Evolutionary conservation across 768 basidiomycete genomes (phyloP), one percentile per base, ranked within the genome.

Genomic region (Psilocybe subaeruginosa): DNA sequence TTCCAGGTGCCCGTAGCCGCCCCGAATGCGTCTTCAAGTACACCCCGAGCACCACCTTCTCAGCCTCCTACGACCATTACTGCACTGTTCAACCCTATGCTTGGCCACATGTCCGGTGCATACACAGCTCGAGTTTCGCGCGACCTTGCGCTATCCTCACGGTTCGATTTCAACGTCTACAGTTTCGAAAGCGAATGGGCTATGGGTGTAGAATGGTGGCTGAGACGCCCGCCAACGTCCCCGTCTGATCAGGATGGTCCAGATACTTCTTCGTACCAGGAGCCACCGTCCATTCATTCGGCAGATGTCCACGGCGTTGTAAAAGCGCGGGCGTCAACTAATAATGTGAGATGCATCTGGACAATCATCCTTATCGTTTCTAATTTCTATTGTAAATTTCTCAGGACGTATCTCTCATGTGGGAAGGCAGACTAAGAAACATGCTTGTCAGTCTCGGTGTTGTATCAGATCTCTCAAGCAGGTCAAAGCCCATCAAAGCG

Each of bases 151-250:
- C 72, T 99, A 17, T 92, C 92, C 53, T 91, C 93, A 0, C 87
- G 93, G 19, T 99, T 96, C 70, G 95, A 98, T 71, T 95, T 98
- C 77, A 99, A 99, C 69, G 85, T 96, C 29, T 97, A 98, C 72
- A 95, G 93, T 74, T 98, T 95, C 73, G 94, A 97, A 66, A 95
- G 93, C 73, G 96, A 98, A 72, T 91, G 95, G 90, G 90, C 93
- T 8, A 85, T 98, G 78, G 97, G 97, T 2, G 90, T 92, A 1
- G 96, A 98, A 73, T 97, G 94, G 93, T 97, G 94, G 95, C 83
- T 95, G 71, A 84, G 94, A 19, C 84, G 87, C 23, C 77, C 81
- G 4, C 76, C 74, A 17, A 68, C 74, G 11, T 72, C 74, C 54
- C 76, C 74, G 6, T 66, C 66, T 9, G 61, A 62, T 3, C 66